phyloP scores from a whole-genome alignment of 2,329 filamentous ascomycete genomes.

The Sphaerostilbella broomeana region DNA sequence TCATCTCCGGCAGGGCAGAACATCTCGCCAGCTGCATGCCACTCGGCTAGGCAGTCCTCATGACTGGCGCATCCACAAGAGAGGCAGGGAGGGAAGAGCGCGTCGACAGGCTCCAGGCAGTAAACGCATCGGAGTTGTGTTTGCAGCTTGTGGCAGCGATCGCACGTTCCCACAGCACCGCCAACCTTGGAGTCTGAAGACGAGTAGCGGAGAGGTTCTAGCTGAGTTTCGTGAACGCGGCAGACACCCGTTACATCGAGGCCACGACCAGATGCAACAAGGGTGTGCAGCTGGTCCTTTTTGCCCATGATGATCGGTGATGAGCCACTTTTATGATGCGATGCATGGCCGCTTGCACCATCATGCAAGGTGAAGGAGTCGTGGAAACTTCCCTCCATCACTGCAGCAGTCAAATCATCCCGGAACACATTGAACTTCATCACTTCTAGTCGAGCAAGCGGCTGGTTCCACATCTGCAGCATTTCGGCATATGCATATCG shows the following conservation, averaged over 20 bases:
- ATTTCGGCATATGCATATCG: conserved; percentile 62
- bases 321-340: conserved; percentile 33
- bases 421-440: conserved; percentile 62
- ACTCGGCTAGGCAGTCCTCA: conserved; percentile 51
- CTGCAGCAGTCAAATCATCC: conserved; percentile 33
- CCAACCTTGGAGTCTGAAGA: conserved; percentile 33
- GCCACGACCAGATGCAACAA: conserved; percentile 48
- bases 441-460: conserved; percentile 57
- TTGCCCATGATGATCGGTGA: conserved; percentile 52
- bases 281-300: conserved; percentile 44
- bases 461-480: conserved; percentile 59
- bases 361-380: conserved; percentile 34
- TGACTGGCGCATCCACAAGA: conserved; percentile 58
- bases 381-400: conserved; percentile 27
- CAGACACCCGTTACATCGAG: conserved; percentile 59
- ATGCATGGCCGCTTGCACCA: conserved; percentile 28
- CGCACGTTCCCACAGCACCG: conserved; percentile 44
- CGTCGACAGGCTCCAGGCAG: conserved; percentile 54
- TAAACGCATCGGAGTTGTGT: conserved; percentile 55
- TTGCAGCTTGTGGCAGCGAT: conserved; percentile 49
- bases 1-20: conserved; percentile 59
- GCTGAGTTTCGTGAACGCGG: conserved; percentile 54
- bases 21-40: conserved; percentile 50
- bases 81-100: conserved; percentile 55
- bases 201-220: conserved; percentile 50